Evolutionary conservation across 306 rosid species (phyloP), one percentile per base, ranked within the genome.

Genomic region (Cicer judaicum): DNA sequence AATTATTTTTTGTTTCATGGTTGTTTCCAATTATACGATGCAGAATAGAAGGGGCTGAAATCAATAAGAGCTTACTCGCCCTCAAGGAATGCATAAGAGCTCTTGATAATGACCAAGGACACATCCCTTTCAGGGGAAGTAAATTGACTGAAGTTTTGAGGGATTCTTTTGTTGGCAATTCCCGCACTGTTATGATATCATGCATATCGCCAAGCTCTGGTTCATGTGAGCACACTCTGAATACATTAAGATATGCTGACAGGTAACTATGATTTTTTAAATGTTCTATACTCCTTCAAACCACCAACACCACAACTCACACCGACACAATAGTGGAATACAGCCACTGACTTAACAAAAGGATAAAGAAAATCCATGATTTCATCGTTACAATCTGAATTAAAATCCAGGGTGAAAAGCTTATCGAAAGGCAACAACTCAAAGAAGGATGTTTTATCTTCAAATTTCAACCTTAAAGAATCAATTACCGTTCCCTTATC

Each of bases 1-100:
- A 15, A 47, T 72, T 81, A 40, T 59, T 68, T 72, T 72, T 68
- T 43, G 50, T 81, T 75, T 75, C 36, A 7, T 48, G 12, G 39
- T 48, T 75, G 70, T 78, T 76, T 80, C 10, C 44, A 80, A 84
- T 55, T 68, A 24, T 72, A 16, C 79, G 70, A 60, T 81, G 89
- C 98, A 95, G 99, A 79, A 95, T 95, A 86, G 99, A 95, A 89
- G 99, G 99, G 76, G 99, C 99, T 85, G 99, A 95, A 82, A 95
- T 95, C 83, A 95, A 95, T 11, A 95, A 95, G 85, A 95, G 99
- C 89, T 92, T 95, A 88, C 98, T 95, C 38, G 99, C 99, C 70
- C 80, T 95, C 29, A 95, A 95, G 83, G 99, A 95, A 84, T 95
- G 99, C 80, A 95, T 92, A 50, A 87, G 99, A 87, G 99, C 99